These are phyloP conservation scores for Volvox africanus DNA, from an alignment of 139 green algal species.

Conservation along the genomic window DNA sequence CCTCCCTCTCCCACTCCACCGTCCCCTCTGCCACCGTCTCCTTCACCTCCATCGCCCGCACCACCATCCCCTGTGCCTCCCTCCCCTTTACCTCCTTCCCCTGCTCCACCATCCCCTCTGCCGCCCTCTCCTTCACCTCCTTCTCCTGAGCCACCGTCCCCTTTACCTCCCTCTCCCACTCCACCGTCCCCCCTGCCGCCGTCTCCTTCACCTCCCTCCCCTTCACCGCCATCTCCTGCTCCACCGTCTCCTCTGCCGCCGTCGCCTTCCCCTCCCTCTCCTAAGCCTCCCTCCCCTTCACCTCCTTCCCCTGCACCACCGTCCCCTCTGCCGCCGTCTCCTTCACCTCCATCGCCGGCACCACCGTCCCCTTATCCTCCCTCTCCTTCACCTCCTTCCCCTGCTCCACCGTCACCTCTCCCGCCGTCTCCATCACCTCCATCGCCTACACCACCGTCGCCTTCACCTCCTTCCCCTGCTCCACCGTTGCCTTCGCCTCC, in stretches of 20 bases:
- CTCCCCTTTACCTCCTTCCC: not conserved
- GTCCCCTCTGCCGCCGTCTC: not conserved
- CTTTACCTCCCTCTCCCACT: not conserved
- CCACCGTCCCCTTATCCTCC: not conserved
- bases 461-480: not conserved
- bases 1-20: not conserved
- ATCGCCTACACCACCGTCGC: not conserved
- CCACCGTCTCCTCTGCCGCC: not conserved
- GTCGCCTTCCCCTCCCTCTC: not conserved
- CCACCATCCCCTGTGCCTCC: not conserved
- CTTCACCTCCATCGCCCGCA: not conserved
- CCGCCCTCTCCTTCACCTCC: not conserved
- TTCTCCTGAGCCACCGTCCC: not conserved
- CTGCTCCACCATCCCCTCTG: not conserved
- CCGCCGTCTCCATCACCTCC: not conserved
- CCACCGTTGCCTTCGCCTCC: not conserved
- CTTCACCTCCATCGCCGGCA: not conserved
- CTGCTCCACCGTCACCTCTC: not conserved
- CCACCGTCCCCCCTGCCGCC: not conserved
- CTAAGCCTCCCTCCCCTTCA: not conserved
- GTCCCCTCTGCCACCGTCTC: not conserved
- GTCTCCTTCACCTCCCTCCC: not conserved
- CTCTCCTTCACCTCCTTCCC: not conserved
- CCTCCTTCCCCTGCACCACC: not conserved
- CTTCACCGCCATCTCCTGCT: not conserved